Base-by-base conservation (phyloP, 345 rosid species). In the Salix suchowensis region DNA sequence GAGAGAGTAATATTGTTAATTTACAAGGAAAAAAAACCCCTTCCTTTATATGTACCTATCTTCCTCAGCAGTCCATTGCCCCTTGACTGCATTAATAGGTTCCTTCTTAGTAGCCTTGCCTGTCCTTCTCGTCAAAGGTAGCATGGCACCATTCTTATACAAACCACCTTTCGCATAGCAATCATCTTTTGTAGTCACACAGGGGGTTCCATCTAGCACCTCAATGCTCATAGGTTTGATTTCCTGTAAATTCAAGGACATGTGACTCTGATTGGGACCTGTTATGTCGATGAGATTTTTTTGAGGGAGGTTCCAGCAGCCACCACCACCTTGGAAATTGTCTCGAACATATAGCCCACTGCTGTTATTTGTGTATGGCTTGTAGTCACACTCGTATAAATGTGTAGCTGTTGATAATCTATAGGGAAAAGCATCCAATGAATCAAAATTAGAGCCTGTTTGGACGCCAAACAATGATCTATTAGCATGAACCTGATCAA, bases 41-140 rank as follows among this genome's bases (percentile, higher is more conserved):
- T 13, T 40, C 46, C 14, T 2, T 40, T 40, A 13, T 21, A 19
- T 3, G 7, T 85, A 94, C 99, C 94, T 90, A 84, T 96, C 99
- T 87, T 96, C 98, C 44, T 91, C 91, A 73, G 78, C 78, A 24
- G 92, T 89, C 99, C 99, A 96, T 82, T 96, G 99, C 39, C 99
- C 97, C 86, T 93, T 96, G 40, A 89, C 92, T 48, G 87, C 81
- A 72, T 78, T 91, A 77, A 0, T 48, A 48, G 54, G 6, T 48
- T 84, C 65, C 85, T 84, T 91, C 82, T 86, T 89, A 50, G 88
- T 88, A 48, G 74, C 79, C 82, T 86, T 92, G 84, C 67, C 77
- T 13, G 77, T 71, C 77, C 80, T 88, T 64, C 84, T 83, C 40
- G 88, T 65, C 16, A 82, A 74, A 26, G 86, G 65, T 32, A 76